phyloP scores from a whole-genome alignment of 2,329 filamentous ascomycete species.

The Fonsecaea erecta region DNA sequence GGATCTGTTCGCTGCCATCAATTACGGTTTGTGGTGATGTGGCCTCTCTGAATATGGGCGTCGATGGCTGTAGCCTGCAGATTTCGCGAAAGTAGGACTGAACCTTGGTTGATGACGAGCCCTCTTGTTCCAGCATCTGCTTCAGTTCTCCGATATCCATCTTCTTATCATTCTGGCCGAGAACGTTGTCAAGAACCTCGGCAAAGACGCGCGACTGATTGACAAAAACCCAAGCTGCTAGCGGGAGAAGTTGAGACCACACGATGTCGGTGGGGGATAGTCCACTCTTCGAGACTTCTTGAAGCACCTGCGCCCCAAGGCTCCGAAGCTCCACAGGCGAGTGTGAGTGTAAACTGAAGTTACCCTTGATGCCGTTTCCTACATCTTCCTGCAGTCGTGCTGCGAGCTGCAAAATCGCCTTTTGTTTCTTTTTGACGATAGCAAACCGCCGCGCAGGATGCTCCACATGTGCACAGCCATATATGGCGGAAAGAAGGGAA shows the following conservation, averaged over 20 bases:
- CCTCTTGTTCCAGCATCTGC: conserved; percentile 53
- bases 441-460: conserved; percentile 57
- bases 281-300: conserved; percentile 11
- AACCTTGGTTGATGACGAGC: conserved; percentile 2
- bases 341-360: conserved; percentile 58
- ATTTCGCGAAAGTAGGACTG: conserved; percentile 11
- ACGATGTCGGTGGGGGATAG: conserved; percentile 22
- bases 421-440: conserved; percentile 53
- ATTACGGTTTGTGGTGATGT: conserved; percentile 7
- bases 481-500: conserved; percentile 58
- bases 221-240: conserved; percentile 68
- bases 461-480: conserved; percentile 61
- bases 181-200: conserved; percentile 72
- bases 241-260: conserved; percentile 64
- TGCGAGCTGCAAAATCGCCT: conserved; percentile 64
- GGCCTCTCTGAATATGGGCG: conserved; percentile 15
- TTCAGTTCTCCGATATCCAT: conserved; percentile 64
- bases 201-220: conserved; percentile 74
- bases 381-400: conserved; percentile 67
- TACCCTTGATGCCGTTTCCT: conserved; percentile 61
- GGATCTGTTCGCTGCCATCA: conserved; percentile 71
- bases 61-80: neutral
- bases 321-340: conserved; percentile 49
- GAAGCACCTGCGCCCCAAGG: conserved; percentile 15
- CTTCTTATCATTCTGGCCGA: conserved; percentile 53